Evolutionary conservation across 306 rosid species (phyloP).

Genomic region (Potentilla sterilis): DNA sequence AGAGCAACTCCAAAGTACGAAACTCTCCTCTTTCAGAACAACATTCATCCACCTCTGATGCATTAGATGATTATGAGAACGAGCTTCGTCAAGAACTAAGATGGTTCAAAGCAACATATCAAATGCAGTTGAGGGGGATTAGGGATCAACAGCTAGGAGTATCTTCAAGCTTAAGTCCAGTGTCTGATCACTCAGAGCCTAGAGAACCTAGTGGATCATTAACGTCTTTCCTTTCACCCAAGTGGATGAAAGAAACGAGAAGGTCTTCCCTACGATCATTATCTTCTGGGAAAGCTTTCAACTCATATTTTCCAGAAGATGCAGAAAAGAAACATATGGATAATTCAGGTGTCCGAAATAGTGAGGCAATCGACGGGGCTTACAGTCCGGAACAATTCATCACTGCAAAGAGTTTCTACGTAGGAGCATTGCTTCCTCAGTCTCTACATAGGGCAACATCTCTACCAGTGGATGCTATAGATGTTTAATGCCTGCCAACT

Average conservation of each 20-base stretch:
- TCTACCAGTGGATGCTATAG: constrained; percentile 91
- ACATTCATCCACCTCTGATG: constrained; percentile 27
- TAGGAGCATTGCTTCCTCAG: constrained; percentile 58
- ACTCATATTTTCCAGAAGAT: constrained; percentile 20
- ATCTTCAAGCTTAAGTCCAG: constrained; percentile 33
- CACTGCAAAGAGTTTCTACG: constrained; percentile 62
- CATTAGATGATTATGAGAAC: constrained; percentile 56
- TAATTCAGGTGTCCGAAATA: constrained; percentile 31
- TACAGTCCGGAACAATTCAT: constrained; percentile 44
- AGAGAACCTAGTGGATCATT: constrained; percentile 31
- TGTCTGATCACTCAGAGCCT: constrained; percentile 34
- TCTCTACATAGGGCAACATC: constrained; percentile 88
- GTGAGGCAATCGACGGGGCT: constrained; percentile 26
- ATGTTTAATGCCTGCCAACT: constrained; percentile 38
- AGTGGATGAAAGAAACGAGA: constrained; percentile 27
- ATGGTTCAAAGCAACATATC: constrained; percentile 98
- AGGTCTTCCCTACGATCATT: constrained; percentile 29
- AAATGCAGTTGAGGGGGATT: constrained; percentile 86
- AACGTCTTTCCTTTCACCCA: constrained; percentile 26
- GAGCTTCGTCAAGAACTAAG: constrained; percentile 92
- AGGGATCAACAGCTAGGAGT: constrained; percentile 65
- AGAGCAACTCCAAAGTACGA: constrained; percentile 32
- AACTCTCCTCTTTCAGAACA: constrained; percentile 25
- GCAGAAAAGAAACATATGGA: constrained; percentile 33
- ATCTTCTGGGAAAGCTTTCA: constrained; percentile 30